Evolutionary conservation across 2,329 filamentous ascomycete genomes (phyloP).

Genomic region (Bisporella sp.): DNA sequence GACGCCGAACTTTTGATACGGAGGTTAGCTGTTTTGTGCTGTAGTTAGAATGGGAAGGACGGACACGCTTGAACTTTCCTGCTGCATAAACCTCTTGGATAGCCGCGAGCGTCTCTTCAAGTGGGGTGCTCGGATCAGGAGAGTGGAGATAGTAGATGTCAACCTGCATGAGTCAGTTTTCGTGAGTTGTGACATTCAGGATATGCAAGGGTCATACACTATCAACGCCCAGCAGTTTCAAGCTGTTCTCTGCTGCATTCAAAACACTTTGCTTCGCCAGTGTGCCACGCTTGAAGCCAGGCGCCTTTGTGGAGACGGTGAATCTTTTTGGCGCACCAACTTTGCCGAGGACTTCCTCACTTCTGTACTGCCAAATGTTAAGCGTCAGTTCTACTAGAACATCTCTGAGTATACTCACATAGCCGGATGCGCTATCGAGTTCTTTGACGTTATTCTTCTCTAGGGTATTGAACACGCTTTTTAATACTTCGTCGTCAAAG

Average conservation of each 20-base stretch:
- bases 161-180: slow-evolving; percentile 32
- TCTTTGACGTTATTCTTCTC: slow-evolving; percentile 17
- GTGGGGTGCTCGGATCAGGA: slow-evolving; percentile 25
- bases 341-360: slow-evolving; percentile 18
- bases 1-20: slow-evolving; percentile 54
- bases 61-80: slow-evolving; percentile 34
- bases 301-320: slow-evolving; percentile 22
- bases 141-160: slow-evolving; percentile 54
- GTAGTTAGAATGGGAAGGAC: slow-evolving; percentile 25
- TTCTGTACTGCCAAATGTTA: slow-evolving; percentile 10
- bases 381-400: neutral
- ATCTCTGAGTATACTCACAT: slow-evolving; percentile 9
- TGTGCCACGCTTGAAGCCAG: slow-evolving; percentile 11
- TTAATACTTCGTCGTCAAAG: neutral
- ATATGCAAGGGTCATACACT: slow-evolving; percentile 8
- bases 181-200: neutral
- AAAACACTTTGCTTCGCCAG: slow-evolving; percentile 19
- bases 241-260: slow-evolving; percentile 17
- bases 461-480: slow-evolving; percentile 11
- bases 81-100: slow-evolving; percentile 26
- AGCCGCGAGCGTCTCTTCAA: slow-evolving; percentile 27
- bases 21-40: slow-evolving; percentile 16
- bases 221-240: slow-evolving; percentile 16
- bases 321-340: slow-evolving; percentile 15
- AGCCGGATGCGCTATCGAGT: slow-evolving; percentile 18